These are phyloP conservation scores for Viola odorata DNA, from an alignment of 345 rosid genomes.

Conservation along the genomic window DNA sequence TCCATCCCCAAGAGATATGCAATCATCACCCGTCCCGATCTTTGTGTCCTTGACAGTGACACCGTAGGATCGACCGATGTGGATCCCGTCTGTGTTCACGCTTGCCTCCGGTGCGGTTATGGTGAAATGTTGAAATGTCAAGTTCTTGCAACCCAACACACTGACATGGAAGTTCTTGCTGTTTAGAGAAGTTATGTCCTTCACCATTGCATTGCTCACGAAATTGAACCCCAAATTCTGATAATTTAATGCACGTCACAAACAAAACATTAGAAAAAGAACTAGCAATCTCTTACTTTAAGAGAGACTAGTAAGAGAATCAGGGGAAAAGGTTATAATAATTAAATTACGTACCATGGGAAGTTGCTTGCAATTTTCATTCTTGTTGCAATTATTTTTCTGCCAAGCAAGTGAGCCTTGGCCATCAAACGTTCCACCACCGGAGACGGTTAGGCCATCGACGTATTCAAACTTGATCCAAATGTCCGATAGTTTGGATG, in stretches of 20 bases:
- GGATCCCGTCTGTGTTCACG: conserved; percentile 1
- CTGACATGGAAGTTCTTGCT: not conserved
- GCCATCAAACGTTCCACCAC: conserved; percentile 2
- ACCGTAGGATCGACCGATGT: not conserved
- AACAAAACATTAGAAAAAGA: not conserved
- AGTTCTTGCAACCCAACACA: not conserved
- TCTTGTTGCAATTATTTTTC: not conserved
- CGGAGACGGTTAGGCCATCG: conserved; percentile 13
- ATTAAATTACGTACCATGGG: not conserved
- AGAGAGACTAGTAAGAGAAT: too few relatives aligned
- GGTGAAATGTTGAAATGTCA: not conserved
- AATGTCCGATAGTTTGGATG: not conserved
- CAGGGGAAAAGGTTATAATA: not conserved
- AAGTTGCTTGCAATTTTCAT: not conserved
- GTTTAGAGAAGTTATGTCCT: not conserved
- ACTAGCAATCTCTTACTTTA: not conserved
- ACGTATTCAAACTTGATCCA: conserved; percentile 33
- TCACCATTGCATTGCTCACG: not conserved
- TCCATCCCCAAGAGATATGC: not conserved
- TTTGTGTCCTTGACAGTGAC: too few relatives aligned
- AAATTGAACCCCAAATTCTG: not conserved
- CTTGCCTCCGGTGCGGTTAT: not conserved
- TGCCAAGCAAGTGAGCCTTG: not conserved
- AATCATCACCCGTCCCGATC: not conserved
- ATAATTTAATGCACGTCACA: not conserved